These are phyloP conservation scores for Beverwykella pulmonaria DNA, from an alignment of 495 filamentous ascomycete genomes.

Conservation along the genomic window DNA sequence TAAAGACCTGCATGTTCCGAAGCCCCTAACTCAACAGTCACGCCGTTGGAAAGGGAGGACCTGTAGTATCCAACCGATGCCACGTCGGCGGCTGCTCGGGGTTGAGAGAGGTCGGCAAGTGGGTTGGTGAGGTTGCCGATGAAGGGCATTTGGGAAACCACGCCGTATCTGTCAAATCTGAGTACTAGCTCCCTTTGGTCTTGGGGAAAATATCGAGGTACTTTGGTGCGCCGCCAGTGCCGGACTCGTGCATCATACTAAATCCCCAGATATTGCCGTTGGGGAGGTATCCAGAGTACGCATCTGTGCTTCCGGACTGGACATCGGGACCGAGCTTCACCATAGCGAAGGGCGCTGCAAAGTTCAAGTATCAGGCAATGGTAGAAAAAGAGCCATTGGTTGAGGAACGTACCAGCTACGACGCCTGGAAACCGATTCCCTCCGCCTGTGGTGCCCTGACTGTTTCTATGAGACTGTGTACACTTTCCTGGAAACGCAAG, in stretches of 20 bases:
- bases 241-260: conserved; percentile 73
- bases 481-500: too few relatives aligned
- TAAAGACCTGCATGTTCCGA: conserved; percentile 65
- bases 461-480: neutral
- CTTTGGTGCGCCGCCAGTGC: conserved; percentile 74
- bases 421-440: conserved; percentile 75
- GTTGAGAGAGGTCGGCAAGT: conserved; percentile 58
- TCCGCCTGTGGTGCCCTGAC: conserved; percentile 46
- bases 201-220: conserved; percentile 38
- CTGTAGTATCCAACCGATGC: conserved; percentile 68
- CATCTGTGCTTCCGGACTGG: conserved; percentile 55
- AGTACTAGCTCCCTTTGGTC: neutral
- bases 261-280: conserved; percentile 67
- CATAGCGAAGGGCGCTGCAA: conserved; percentile 61
- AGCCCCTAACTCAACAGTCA: conserved; percentile 63
- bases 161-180: conserved; percentile 52
- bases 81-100: conserved; percentile 55
- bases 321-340: conserved; percentile 72
- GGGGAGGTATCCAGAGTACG: conserved; percentile 66
- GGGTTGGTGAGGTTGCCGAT: conserved; percentile 58
- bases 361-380: neutral
- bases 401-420: conserved; percentile 40
- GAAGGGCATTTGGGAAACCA: conserved; percentile 68
- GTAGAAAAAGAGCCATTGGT: too few relatives aligned
- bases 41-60: conserved; percentile 55